Evolutionary conservation across 2,329 filamentous ascomycete species (phyloP).

Genomic region (Aspergillus luchuensis): DNA sequence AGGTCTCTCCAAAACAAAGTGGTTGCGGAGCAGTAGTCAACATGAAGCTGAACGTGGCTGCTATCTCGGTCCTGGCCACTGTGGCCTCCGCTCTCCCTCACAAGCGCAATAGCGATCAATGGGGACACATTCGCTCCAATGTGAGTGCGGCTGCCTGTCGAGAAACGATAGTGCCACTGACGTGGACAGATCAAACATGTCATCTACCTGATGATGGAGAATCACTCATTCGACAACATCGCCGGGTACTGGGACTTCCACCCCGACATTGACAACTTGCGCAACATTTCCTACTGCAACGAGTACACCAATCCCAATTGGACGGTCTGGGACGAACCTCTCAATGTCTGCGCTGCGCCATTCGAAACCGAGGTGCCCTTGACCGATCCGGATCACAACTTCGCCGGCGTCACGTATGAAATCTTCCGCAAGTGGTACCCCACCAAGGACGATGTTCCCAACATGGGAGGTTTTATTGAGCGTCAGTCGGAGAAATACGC

Average conservation of each 20-base stretch:
- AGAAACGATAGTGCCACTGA: slow-evolving; percentile 1
- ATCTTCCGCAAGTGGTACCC: slow-evolving; percentile 44
- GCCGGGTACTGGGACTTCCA: slow-evolving; percentile 44
- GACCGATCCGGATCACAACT: slow-evolving; percentile 39
- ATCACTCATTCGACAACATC: slow-evolving; percentile 46
- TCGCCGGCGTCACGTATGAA: slow-evolving; percentile 37
- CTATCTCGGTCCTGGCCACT: slow-evolving; percentile 17
- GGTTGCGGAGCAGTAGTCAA: slow-evolving; percentile 2
- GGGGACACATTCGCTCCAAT: slow-evolving; percentile 28
- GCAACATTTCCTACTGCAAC: slow-evolving; percentile 38
- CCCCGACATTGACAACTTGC: slow-evolving; percentile 40
- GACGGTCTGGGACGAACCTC: slow-evolving; percentile 40
- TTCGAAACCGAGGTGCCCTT: slow-evolving; percentile 41
- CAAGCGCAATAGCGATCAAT: slow-evolving; percentile 16
- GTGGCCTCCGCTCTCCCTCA: slow-evolving; percentile 22
- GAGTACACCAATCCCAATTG: slow-evolving; percentile 43
- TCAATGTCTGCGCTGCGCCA: slow-evolving; percentile 39
- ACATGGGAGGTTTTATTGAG: slow-evolving; percentile 44
- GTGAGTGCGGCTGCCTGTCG: slow-evolving; percentile 15
- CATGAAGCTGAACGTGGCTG: slow-evolving; percentile 23
- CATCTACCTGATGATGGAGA: slow-evolving; percentile 43
- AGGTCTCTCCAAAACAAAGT: background rate
- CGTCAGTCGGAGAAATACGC: slow-evolving; percentile 41
- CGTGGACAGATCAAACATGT: slow-evolving; percentile 36
- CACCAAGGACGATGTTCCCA: slow-evolving; percentile 38